Base-by-base conservation (phyloP, 2,329 filamentous ascomycete species). In the Aspergillus eucalypticola region DNA sequence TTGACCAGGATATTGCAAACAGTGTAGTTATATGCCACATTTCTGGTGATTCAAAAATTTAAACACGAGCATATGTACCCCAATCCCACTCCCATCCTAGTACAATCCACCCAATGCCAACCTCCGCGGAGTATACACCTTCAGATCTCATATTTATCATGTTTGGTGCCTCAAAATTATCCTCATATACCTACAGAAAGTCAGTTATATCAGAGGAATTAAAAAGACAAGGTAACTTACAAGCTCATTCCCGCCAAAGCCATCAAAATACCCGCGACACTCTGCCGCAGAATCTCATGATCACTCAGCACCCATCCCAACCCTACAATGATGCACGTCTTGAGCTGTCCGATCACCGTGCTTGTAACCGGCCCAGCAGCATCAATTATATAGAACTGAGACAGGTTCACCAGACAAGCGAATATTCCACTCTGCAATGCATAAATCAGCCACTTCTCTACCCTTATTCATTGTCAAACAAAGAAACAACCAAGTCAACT, bases 241-340 rank as follows among this genome's bases (percentile, higher is more conserved):
- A 66, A 61, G 56, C 59, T 60, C 66, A 68, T 68, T 10, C 66
- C 66, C n/a, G 61, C 32, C 56, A 67, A 56, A 5, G 66, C 63
- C 52, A 68, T 57, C 3, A 64, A 32, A 32, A 68, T 62, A 0
- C 66, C 66, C 3, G 63, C 39, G 6, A 67, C 27, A 32, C 66
- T 68, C 56, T 64, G 50, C 2, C 55, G 42, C 38, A 60, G 52
- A 6, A 68, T 52, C 2, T 55, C 29, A 50, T 64, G 63, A 10
- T 62, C 60, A 19, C 60, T 63, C 4, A 54, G 57, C 1, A 60
- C 60, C 86, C 86, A 89, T 29, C 86, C 86, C 4, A 89, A 73
- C 17, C 82, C 81, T n/a, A 88, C 85, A 64, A 89, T 88, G 5
- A 83, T 83, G 66, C 85, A 88, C 0, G 86, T 89, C 75, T 89